Conservation (phyloP, 1,139 yeast species). For the Dujonia santamariae region DNA sequence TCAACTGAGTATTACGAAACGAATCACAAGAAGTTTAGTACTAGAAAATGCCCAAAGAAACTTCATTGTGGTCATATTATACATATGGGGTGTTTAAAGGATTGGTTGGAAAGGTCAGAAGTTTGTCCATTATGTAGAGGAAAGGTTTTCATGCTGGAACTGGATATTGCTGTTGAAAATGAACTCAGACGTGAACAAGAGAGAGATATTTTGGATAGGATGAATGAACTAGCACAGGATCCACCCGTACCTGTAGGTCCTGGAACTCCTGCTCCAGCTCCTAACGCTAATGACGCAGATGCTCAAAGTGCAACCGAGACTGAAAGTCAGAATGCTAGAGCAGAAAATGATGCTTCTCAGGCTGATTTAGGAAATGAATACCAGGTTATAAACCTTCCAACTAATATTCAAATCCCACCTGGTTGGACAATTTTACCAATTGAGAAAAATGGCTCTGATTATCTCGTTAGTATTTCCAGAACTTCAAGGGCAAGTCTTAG, state of each 20-base stretch:
- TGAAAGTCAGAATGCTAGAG: no score
- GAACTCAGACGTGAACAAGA: constrained; percentile 7
- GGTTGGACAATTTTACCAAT: constrained; percentile 34
- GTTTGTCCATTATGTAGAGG: constrained; percentile 89
- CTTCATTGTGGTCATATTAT: constrained; percentile 83
- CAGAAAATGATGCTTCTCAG: no score
- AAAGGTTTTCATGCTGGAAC: constrained; percentile 58
- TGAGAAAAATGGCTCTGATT: constrained; percentile 13
- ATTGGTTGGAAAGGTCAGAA: constrained; percentile 91
- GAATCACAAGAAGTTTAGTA: constrained; percentile 19
- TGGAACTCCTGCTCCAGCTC: background rate
- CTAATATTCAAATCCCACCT: constrained; percentile 30
- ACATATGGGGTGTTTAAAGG: constrained; percentile 86
- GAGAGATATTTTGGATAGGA: constrained; percentile 7
- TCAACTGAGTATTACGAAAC: constrained; percentile 34
- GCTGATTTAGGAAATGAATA: background rate
- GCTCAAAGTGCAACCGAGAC: no score
- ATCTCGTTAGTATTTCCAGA: constrained; percentile 19
- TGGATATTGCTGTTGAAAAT: no score
- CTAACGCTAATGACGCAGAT: background rate
- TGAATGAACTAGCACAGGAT: background rate
- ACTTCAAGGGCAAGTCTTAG: constrained; percentile 2
- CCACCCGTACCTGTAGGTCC: background rate
- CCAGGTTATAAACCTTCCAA: constrained; percentile 17
- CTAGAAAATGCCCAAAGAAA: constrained; percentile 65